Conservation (phyloP, 495 filamentous ascomycete species). For the Penicillium turbatum region DNA sequence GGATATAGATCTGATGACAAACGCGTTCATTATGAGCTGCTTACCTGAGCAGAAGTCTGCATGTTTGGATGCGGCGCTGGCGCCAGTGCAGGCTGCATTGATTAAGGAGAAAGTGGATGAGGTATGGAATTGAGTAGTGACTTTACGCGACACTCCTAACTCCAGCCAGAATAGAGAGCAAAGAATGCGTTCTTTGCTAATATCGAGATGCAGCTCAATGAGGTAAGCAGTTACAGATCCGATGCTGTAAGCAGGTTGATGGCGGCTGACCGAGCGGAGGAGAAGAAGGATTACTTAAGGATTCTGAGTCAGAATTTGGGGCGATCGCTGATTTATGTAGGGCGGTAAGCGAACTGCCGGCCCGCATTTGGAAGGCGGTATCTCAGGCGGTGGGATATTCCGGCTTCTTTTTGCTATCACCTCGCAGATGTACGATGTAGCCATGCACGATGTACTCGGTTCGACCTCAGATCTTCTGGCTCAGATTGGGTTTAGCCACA, state of each 20-base stretch:
- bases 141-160: constrained; percentile 7
- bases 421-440: too few species aligned
- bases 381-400: background rate
- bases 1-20: constrained; percentile 45
- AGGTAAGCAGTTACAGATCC: constrained; percentile 40
- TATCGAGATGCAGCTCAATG: constrained; percentile 26
- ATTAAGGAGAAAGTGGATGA: constrained; percentile 6
- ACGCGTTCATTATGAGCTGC: constrained; percentile 35
- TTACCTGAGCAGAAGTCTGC: constrained; percentile 55
- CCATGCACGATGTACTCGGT: background rate
- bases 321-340: constrained; percentile 5
- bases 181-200: constrained; percentile 16
- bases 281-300: constrained; percentile 26
- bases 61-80: constrained; percentile 56
- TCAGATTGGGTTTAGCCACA: background rate
- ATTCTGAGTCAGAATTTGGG: constrained; percentile 8
- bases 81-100: constrained; percentile 54
- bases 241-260: constrained; percentile 28
- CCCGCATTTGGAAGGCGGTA: constrained; percentile 13
- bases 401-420: too few species aligned
- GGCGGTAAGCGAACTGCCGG: constrained; percentile 3
- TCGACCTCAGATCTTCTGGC: background rate
- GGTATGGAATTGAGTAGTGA: constrained; percentile 4
- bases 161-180: constrained; percentile 9
- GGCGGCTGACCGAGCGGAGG: constrained; percentile 1